A percentile compares a stretch with the other conserved stretches of the same genome.
Conservation (phyloP, 768 basidiomycete species). For the Fomitopsis serialis region DNA sequence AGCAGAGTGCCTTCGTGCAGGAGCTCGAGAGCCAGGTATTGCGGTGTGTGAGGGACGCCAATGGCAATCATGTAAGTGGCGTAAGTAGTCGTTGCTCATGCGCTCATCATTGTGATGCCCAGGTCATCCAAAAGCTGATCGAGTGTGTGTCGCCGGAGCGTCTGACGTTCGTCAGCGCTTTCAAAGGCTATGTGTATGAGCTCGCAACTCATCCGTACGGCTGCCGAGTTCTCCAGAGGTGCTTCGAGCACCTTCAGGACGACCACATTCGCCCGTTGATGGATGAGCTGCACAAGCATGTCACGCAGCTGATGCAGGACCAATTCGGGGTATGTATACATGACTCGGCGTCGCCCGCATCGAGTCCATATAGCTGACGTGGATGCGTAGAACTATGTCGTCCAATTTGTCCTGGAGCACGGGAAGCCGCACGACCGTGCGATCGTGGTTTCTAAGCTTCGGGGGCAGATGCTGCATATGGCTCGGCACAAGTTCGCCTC, state of each 20-base stretch:
- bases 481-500: slow-evolving; percentile 91
- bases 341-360: background rate
- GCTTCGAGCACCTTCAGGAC: slow-evolving; percentile 78
- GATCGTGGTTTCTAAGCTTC: slow-evolving; percentile 61
- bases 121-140: slow-evolving; percentile 88
- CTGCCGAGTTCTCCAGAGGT: slow-evolving; percentile 91
- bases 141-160: slow-evolving; percentile 75
- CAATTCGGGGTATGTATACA: slow-evolving; percentile 74
- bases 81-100: slow-evolving; percentile 1
- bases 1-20: slow-evolving; percentile 68
- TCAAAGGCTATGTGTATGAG: slow-evolving; percentile 74
- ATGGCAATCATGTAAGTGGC: slow-evolving; percentile 84
- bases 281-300: slow-evolving; percentile 75
- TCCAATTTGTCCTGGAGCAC: slow-evolving; percentile 87
- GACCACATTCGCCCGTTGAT: slow-evolving; percentile 65
- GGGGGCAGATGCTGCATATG: slow-evolving; percentile 74
- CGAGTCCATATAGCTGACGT: slow-evolving; percentile 7
- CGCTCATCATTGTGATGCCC: slow-evolving; percentile 1
- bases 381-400: slow-evolving; percentile 75
- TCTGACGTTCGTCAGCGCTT: slow-evolving; percentile 67
- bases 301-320: slow-evolving; percentile 76
- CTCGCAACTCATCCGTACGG: slow-evolving; percentile 89
- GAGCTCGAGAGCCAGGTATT: slow-evolving; percentile 80
- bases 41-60: slow-evolving; percentile 83
- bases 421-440: slow-evolving; percentile 67